Conservation (phyloP, 208 protist species). For the Blastocrithidia nonstop region DNA sequence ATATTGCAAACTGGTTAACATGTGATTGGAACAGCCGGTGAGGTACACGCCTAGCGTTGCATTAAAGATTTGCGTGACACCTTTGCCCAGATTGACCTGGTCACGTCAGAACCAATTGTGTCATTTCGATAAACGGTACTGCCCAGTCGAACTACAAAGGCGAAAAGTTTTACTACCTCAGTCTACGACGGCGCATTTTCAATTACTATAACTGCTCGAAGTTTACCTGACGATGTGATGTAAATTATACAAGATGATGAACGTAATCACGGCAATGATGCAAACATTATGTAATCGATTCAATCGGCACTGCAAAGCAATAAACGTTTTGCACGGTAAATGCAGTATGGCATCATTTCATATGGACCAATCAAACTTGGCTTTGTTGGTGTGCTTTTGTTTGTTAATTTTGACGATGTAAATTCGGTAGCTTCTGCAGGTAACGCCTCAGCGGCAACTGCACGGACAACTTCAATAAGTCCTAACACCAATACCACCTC, state of each 20-base stretch:
- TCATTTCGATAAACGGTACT: conserved; percentile 79
- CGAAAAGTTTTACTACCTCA: conserved; percentile 45
- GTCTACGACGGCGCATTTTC: conserved; percentile 49
- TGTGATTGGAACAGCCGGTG: conserved; percentile 91
- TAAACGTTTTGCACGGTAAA: conserved; percentile 35
- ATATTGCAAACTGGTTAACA: conserved; percentile 93
- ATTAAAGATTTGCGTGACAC: conserved; percentile 87
- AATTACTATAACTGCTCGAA: conserved; percentile 54
- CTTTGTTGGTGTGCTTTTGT: conserved; percentile 58
- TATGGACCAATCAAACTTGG: conserved; percentile 44
- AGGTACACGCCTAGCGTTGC: conserved; percentile 94
- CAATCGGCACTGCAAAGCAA: conserved; percentile 19
- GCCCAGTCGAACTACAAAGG: conserved; percentile 33
- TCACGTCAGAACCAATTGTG: conserved; percentile 75
- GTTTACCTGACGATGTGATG: conserved; percentile 52
- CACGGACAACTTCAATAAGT: no score
- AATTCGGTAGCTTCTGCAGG: conserved; percentile 8
- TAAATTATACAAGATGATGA: conserved; percentile 58
- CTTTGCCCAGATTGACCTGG: conserved; percentile 74
- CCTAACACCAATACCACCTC: no score
- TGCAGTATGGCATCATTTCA: conserved; percentile 35
- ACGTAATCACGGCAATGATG: conserved; percentile 43
- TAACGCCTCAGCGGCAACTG: no score
- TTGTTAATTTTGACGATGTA: conserved; percentile 42
- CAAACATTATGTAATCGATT: conserved; percentile 18